Evolutionary conservation across 2,329 filamentous ascomycete species (phyloP), one percentile per base, ranked within the genome.

Genomic region (Sclerotinia spermophila): DNA sequence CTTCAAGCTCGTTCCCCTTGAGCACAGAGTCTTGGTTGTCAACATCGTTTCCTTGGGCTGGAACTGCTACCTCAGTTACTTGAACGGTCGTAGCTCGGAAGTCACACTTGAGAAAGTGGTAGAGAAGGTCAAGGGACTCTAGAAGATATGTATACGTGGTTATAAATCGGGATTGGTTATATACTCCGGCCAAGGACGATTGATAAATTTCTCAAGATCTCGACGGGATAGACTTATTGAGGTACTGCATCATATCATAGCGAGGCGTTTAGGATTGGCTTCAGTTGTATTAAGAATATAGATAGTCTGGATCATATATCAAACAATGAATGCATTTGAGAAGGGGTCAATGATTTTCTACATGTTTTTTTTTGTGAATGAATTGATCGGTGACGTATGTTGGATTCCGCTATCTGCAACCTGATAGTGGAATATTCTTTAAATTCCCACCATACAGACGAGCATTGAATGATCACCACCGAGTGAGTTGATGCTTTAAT

Each of bases 11-110:
- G 88, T 92, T 72, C 90, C 90, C 21, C 79, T 92, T 73, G 86
- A 92, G 76, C 86, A 90, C 77, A 82, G 90, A 67, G 87, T 93
- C n/a, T 78, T 92, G 75, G 84, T 92, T 19, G 90, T 92, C 51
- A 93, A 93, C 78, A 81, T 92, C 58, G 83, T 92, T 51, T 88
- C 86, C 72, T 81, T 92, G 75, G 89, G 89, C 45, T 82, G 81
- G 81, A 82, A 82, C 73, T 81, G 81, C 67, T 82, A 82, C 64
- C 72, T 82, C 45, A 82, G 81, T 72, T 80, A 75, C 68, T 72
- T 80, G 48, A 81, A 80, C 45, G 71, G 72, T 38, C 66, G 71
- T 8, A 65, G 38, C 6, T 59, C 68, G 17, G 69, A 67, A 19
- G 48, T 40, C n/a, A 59, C 56, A 33, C 60, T 69, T 19, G 71